Percentiles rank a stretch among this genome's conserved stretches.
phyloP scores from a whole-genome alignment of 352 stramenopile species.

The Phytophthora ramorum region DNA sequence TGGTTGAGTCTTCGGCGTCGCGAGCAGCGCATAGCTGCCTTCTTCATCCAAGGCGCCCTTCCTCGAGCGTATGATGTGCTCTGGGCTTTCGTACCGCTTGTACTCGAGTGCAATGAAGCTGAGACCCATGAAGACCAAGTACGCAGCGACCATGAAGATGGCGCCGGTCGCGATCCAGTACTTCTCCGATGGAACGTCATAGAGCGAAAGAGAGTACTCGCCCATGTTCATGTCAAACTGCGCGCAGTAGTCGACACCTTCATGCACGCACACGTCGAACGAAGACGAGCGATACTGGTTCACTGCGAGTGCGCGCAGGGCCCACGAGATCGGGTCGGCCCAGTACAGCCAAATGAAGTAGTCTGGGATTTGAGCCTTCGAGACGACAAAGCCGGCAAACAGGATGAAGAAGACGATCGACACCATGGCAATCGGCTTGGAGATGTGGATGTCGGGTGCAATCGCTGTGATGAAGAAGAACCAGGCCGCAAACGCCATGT shows the following conservation, averaged over 20 bases:
- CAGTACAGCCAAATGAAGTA: slow-evolving; percentile 57
- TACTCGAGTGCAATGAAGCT: slow-evolving; percentile 35
- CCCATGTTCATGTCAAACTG: slow-evolving; percentile 41
- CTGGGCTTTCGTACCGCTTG: slow-evolving; percentile 35
- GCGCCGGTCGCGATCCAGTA: slow-evolving; percentile 41
- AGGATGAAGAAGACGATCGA: slow-evolving; percentile 47
- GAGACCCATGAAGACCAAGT: slow-evolving; percentile 44
- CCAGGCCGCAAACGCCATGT: slow-evolving; percentile 46
- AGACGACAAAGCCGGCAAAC: slow-evolving; percentile 58
- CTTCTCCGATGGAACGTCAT: slow-evolving; percentile 29
- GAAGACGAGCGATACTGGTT: slow-evolving; percentile 30
- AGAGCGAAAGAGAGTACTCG: slow-evolving; percentile 47
- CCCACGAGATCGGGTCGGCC: slow-evolving; percentile 54
- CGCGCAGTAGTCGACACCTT: slow-evolving; percentile 40
- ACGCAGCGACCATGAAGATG: slow-evolving; percentile 44
- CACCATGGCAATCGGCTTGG: slow-evolving; percentile 45
- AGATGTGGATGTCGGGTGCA: slow-evolving; percentile 33
- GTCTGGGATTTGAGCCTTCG: slow-evolving; percentile 43
- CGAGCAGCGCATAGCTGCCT: slow-evolving; percentile 8
- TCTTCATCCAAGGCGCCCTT: neutral
- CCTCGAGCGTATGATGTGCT: slow-evolving; percentile 18
- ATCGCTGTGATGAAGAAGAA: slow-evolving; percentile 54
- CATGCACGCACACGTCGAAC: slow-evolving; percentile 39
- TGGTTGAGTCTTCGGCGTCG: slow-evolving; percentile 13
- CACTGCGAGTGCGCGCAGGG: slow-evolving; percentile 33